phyloP scores from a whole-genome alignment of 192 early-diverging fungal genomes.

The Chytriomyces sp. region DNA sequence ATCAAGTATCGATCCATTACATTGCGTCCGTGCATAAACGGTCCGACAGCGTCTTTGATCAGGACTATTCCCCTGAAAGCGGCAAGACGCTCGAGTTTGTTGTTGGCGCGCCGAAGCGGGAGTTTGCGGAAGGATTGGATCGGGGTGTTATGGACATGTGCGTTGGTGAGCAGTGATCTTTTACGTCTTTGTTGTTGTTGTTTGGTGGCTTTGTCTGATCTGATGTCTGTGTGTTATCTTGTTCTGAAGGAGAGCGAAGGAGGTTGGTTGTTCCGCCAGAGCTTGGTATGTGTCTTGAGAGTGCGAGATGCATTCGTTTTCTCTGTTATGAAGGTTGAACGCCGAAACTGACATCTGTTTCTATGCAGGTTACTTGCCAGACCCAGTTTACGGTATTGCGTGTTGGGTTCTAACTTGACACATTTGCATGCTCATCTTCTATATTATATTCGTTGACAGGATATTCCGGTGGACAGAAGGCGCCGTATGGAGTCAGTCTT shows the following conservation, averaged over 20 bases:
- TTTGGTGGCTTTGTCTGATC: too few species aligned
- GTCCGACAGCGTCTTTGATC: not conserved
- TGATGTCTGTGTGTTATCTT: too few species aligned
- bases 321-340: not conserved
- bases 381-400: slow-evolving; percentile 9
- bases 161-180: not conserved
- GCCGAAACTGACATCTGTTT: not conserved
- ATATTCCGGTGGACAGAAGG: slow-evolving; percentile 9
- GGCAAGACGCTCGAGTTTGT: not conserved
- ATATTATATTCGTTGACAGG: not conserved
- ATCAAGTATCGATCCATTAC: not conserved
- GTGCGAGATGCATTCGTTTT: too few species aligned
- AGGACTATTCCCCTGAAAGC: too few species aligned
- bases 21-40: not conserved
- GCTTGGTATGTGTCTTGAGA: too few species aligned
- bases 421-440: not conserved
- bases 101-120: not conserved
- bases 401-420: not conserved
- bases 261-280: too few species aligned
- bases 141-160: not conserved
- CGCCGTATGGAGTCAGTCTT: slow-evolving; percentile 2
- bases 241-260: too few species aligned
- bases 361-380: not conserved
- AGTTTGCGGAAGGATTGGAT: not conserved
- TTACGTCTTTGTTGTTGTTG: too few species aligned